Base-by-base conservation (phyloP, 768 basidiomycete species). In the Boletus reticulatus region DNA sequence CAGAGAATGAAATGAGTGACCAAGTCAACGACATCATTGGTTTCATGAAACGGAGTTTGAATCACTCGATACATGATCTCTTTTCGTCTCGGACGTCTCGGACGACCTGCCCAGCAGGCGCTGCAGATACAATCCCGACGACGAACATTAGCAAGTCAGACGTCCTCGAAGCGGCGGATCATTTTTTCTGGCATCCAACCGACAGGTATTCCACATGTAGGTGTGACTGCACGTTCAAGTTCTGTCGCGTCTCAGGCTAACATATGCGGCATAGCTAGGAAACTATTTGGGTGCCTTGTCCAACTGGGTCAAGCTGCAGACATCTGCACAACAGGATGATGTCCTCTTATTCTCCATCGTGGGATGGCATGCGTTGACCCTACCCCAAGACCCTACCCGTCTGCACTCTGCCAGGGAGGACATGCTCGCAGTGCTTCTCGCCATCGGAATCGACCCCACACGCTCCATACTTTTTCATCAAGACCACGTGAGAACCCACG, bases 101-200 rank as follows among this genome's bases (percentile, higher is more conserved):
- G 53, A 32, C 13, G 29, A 46, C 41, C 19, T 43, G 54, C 38
- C 34, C 44, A n/a, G 20, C 50, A 43, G 48, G 41, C 47, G 38
- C 38, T 64, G 20, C 56, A 32, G 17, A 32, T 34, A 43, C 44
- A 42, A 43, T 46, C 22, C 32, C 55, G 34, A 42, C 59, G 54
- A 41, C 62, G 62, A 4, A 11, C 38, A 41, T 8, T 14, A 34
- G 2, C 34, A 34, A 34, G 6, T 34, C 34, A 34, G 14, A 34
- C 48, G 16, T 36, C 48, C 6, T 48, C 60, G 12, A 55, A 41
- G 12, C 34, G 34, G 17, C 70, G 82, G 14, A 76, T 85, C 46
- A 75, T 95, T 37, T 89, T 98, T 69, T 93, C 91, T 13, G 95
- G 94, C 5, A 96, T 98, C 31, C 95, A 96, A 67, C 95, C 95